Conservation (phyloP, 129 eudicot genomes). For the Heracleum sosnowskyi region DNA sequence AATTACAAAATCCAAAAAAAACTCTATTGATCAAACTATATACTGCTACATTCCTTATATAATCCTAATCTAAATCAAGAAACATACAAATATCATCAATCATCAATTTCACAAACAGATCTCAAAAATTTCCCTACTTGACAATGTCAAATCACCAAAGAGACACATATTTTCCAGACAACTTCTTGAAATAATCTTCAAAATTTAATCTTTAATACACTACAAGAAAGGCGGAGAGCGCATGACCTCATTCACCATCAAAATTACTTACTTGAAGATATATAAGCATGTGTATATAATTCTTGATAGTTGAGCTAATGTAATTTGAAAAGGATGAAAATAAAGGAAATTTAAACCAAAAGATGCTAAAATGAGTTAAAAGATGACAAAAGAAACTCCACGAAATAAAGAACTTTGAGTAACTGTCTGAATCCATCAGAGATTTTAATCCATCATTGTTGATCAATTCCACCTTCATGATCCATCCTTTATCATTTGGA, state of each 20-base stretch:
- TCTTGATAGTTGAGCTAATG: neutral
- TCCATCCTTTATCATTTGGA: constrained; percentile 90
- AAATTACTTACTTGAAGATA: no score
- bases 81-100: neutral
- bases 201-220: neutral
- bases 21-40: no score
- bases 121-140: neutral
- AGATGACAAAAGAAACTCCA: no score
- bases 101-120: constrained; percentile 9
- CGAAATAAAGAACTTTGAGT: constrained; percentile 82
- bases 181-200: constrained; percentile 11
- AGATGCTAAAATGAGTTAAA: no score
- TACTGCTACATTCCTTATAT: neutral
- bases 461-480: constrained; percentile 69
- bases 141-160: neutral
- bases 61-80: neutral
- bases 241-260: constrained; percentile 29
- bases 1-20: neutral
- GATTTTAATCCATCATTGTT: constrained; percentile 32
- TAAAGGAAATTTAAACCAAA: no score
- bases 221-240: neutral
- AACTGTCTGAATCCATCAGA: constrained; percentile 62
- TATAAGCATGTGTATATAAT: no score
- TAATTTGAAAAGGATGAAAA: no score
- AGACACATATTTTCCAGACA: constrained; percentile 10